Evolutionary conservation across 306 rosid species (phyloP).

Genomic region (Ammopiptanthus mongolicus): DNA sequence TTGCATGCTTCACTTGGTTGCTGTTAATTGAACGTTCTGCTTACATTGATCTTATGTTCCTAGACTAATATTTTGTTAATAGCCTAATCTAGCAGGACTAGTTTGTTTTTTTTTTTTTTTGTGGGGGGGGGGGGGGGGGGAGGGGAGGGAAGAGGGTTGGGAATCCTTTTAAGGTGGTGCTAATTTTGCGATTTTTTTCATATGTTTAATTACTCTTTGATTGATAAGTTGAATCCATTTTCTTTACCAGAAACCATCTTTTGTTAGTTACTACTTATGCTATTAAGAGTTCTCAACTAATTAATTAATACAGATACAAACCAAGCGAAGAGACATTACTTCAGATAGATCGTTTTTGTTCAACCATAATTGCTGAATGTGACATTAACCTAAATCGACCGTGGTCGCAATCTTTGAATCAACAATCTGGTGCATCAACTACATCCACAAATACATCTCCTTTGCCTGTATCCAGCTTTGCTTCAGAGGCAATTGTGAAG

Average conservation of each 20-base stretch:
- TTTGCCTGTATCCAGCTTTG: conserved; percentile 80
- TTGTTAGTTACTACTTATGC: background rate
- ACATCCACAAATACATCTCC: too few relatives aligned
- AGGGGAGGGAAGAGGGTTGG: too few relatives aligned
- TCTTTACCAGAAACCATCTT: background rate
- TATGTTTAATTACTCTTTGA: background rate
- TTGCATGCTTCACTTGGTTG: conserved; percentile 1
- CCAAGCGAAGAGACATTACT: conserved; percentile 86
- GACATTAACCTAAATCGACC: conserved; percentile 58
- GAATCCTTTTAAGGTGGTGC: background rate
- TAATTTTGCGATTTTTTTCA: background rate
- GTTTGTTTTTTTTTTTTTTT: too few relatives aligned
- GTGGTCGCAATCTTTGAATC: conserved; percentile 51
- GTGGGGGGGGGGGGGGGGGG: background rate
- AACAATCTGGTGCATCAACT: conserved; percentile 54
- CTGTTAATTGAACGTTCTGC: background rate
- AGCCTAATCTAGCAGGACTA: background rate
- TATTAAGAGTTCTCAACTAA: conserved; percentile 18
- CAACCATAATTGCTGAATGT: conserved; percentile 79
- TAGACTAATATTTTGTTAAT: background rate
- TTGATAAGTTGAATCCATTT: background rate
- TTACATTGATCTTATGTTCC: background rate
- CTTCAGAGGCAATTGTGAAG: conserved; percentile 81
- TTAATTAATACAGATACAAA: conserved; percentile 63
- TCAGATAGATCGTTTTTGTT: conserved; percentile 95